phyloP scores from a whole-genome alignment of 345 rosid genomes.

The Citrus cavaleriei region DNA sequence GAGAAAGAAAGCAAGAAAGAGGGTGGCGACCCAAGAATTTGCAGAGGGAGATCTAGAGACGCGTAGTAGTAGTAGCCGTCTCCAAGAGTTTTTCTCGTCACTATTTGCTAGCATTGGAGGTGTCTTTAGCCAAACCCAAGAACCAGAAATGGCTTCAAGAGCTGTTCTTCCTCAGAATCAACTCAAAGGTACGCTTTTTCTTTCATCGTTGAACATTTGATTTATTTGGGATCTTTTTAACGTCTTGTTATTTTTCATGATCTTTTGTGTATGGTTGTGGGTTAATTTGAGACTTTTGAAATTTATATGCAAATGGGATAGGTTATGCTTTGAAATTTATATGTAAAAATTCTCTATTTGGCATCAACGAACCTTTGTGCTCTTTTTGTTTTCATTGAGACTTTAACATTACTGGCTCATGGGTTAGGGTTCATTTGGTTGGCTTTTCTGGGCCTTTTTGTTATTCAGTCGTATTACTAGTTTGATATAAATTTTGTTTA shows the following conservation, averaged over 20 bases:
- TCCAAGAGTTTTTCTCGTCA: conserved; percentile 60
- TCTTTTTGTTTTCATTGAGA: not conserved
- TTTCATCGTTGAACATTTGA: not conserved
- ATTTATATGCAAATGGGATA: not conserved
- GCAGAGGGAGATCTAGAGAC: conserved; percentile 35
- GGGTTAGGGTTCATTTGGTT: not conserved
- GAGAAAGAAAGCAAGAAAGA: not conserved
- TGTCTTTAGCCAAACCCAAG: conserved; percentile 39
- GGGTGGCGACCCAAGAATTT: conserved; percentile 46
- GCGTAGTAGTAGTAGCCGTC: conserved; percentile 48
- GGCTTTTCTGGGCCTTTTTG: not conserved
- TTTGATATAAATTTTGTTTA: not conserved
- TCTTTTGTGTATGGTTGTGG: not conserved
- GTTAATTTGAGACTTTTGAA: not conserved
- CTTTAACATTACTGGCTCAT: not conserved
- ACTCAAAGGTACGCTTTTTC: conserved; percentile 24
- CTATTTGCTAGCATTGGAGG: conserved; percentile 51
- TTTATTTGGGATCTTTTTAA: not conserved
- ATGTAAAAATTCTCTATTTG: not conserved
- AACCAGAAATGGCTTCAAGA: conserved; percentile 45
- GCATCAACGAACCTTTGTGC: not conserved
- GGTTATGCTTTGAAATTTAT: not conserved
- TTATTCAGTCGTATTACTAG: not conserved
- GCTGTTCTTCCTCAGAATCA: conserved; percentile 31
- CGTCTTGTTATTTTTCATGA: not conserved